These are phyloP conservation scores for Phalaenopsis hybrid DNA, from an alignment of 116 monocot species.

Conservation along the genomic window DNA sequence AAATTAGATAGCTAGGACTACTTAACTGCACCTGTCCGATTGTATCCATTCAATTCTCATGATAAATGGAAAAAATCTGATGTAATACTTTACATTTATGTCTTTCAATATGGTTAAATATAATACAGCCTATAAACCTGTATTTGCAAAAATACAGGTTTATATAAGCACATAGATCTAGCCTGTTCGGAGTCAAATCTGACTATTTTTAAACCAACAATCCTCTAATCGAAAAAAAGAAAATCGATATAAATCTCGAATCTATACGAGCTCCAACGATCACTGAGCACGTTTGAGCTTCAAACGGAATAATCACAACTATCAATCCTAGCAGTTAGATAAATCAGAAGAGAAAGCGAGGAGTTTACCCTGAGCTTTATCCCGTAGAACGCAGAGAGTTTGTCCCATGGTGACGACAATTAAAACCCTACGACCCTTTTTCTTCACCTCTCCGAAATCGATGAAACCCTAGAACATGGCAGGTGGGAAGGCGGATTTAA, in stretches of 20 bases:
- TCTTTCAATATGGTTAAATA: no score
- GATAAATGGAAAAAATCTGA: no score
- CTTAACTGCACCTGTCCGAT: no score
- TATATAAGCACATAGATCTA: no score
- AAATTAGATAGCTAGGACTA: no score
- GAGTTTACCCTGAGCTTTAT: slow-evolving; percentile 24
- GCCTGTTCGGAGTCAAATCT: no score
- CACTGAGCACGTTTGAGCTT: not conserved
- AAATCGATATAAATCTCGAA: not conserved
- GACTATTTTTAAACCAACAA: no score
- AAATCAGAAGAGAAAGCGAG: not conserved
- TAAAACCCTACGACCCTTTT: not conserved
- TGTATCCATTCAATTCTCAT: no score
- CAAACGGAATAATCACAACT: not conserved
- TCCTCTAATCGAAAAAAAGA: no score
- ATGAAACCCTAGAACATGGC: not conserved
- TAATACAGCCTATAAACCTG: no score
- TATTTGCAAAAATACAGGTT: no score
- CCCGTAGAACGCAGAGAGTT: slow-evolving; percentile 5
- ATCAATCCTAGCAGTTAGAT: not conserved
- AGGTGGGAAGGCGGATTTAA: not conserved
- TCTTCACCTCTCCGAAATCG: not conserved
- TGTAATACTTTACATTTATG: no score
- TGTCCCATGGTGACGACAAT: slow-evolving; percentile 6
- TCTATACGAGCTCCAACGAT: not conserved